Conservation (phyloP, 2,329 filamentous ascomycete species). For the Aspergillus alliaceus region DNA sequence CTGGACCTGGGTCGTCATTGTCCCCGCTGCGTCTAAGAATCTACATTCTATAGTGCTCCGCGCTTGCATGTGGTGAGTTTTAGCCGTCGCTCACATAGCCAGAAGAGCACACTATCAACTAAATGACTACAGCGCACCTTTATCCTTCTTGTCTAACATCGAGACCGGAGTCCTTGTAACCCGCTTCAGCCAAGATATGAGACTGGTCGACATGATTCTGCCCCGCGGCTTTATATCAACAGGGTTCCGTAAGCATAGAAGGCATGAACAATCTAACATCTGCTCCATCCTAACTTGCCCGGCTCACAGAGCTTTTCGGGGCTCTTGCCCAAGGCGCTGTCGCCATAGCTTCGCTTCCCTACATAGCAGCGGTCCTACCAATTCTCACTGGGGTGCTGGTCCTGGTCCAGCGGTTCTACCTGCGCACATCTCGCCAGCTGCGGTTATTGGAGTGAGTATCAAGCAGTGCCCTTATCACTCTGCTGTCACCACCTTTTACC, state of each 20-base stretch:
- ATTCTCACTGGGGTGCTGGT: conserved; percentile 8
- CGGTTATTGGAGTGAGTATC: conserved; percentile 12
- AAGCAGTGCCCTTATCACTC: background rate
- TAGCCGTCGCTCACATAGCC: background rate
- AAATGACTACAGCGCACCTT: conserved; percentile 26
- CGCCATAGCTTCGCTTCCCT: conserved; percentile 12
- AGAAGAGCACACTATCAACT: background rate
- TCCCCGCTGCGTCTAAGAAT: conserved; percentile 18
- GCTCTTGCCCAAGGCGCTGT: conserved; percentile 7
- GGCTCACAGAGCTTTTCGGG: background rate
- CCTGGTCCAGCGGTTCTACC: conserved; percentile 18
- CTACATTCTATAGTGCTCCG: conserved; percentile 22
- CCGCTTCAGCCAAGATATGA: conserved; percentile 47
- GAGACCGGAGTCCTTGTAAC: conserved; percentile 42
- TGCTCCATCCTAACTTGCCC: background rate
- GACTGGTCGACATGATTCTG: conserved; percentile 46
- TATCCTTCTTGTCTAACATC: conserved; percentile 44
- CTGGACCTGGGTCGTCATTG: conserved; percentile 18
- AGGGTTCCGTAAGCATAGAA: background rate
- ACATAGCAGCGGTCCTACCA: conserved; percentile 14
- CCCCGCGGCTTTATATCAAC: conserved; percentile 17
- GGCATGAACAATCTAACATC: background rate
- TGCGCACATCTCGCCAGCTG: conserved; percentile 19
- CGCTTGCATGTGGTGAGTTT: conserved; percentile 11
- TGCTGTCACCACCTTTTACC: background rate